phyloP scores from a whole-genome alignment of 192 early-diverging fungal species.

The Podila epicladia region DNA sequence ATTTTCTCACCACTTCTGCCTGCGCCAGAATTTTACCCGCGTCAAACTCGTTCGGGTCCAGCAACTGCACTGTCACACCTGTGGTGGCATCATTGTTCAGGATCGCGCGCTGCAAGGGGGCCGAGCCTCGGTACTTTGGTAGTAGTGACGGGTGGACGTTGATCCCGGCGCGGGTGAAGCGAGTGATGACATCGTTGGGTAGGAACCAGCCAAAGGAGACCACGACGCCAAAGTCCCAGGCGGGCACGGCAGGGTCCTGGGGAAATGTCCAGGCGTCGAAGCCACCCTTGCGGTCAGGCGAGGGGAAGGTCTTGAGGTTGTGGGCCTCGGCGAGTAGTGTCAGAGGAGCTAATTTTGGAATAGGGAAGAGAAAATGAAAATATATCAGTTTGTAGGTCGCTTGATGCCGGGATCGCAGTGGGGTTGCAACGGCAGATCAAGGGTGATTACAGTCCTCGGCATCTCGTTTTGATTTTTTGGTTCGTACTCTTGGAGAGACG shows the following conservation, averaged over 20 bases:
- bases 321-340: constrained; percentile 33
- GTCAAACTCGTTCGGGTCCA: constrained; percentile 83
- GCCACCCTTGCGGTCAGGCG: constrained; percentile 35
- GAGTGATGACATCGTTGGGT: constrained; percentile 72
- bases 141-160: constrained; percentile 96
- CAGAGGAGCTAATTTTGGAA: constrained; percentile 23
- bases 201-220: constrained; percentile 95
- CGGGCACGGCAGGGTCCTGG: constrained; percentile 10
- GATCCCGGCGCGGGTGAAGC: constrained; percentile 74
- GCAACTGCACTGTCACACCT: constrained; percentile 89
- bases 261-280: constrained; percentile 44
- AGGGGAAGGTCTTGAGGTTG: constrained; percentile 31
- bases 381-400: neutral
- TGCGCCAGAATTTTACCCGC: constrained; percentile 86
- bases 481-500: constrained; percentile 36
- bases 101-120: constrained; percentile 89
- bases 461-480: constrained; percentile 39
- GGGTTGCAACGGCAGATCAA: no score
- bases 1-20: constrained; percentile 59
- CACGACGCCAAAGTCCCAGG: constrained; percentile 85
- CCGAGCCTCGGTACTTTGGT: constrained; percentile 92
- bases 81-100: constrained; percentile 76
- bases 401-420: no score
- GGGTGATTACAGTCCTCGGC: constrained; percentile 35
- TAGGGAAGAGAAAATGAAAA: no score